A percentile compares a stretch with the other conserved stretches of the same genome.
Conservation (phyloP, 1,284 basidiomycete species). For the Inonotus obliquus region DNA sequence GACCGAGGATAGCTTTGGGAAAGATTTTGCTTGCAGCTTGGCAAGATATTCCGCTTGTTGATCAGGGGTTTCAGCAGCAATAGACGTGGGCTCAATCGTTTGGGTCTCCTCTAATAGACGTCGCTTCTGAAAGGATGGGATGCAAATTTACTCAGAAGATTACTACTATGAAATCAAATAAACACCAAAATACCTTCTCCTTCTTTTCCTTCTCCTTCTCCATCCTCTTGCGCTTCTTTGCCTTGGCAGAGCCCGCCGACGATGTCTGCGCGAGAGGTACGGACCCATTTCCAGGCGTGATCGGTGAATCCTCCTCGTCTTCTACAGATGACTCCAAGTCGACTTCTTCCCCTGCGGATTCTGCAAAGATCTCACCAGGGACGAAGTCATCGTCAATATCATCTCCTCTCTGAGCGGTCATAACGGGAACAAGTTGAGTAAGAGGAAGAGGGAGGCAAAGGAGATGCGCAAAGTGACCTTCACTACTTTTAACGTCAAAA, state of each 20-base stretch:
- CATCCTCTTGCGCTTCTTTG: constrained; percentile 66
- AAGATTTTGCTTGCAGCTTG: constrained; percentile 57
- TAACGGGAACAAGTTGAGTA: neutral
- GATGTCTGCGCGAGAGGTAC: constrained; percentile 18
- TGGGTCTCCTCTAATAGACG: constrained; percentile 49
- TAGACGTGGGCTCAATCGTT: constrained; percentile 38
- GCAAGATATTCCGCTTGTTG: constrained; percentile 57
- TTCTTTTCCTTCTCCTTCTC: constrained; percentile 68
- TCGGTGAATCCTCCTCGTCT: constrained; percentile 31
- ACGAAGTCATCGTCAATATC: constrained; percentile 79
- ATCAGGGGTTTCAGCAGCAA: constrained; percentile 51
- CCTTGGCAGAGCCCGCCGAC: constrained; percentile 26
- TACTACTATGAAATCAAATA: constrained; percentile 10
- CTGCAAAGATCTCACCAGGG: constrained; percentile 61
- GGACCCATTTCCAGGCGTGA: constrained; percentile 24
- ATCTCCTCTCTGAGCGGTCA: constrained; percentile 44
- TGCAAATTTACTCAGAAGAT: constrained; percentile 14
- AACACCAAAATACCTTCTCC: constrained; percentile 43
- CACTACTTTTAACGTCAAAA: neutral
- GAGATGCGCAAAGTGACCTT: neutral
- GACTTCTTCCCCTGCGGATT: constrained; percentile 51
- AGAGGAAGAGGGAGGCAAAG: neutral
- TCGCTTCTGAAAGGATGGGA: constrained; percentile 43
- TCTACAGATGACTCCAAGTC: constrained; percentile 36
- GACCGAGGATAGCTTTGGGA: constrained; percentile 57